Percentiles rank a stretch among this genome's conserved stretches.
Evolutionary conservation across 176 grass and related monocot species (phyloP).

Genomic region (Oryza brachyantha): DNA sequence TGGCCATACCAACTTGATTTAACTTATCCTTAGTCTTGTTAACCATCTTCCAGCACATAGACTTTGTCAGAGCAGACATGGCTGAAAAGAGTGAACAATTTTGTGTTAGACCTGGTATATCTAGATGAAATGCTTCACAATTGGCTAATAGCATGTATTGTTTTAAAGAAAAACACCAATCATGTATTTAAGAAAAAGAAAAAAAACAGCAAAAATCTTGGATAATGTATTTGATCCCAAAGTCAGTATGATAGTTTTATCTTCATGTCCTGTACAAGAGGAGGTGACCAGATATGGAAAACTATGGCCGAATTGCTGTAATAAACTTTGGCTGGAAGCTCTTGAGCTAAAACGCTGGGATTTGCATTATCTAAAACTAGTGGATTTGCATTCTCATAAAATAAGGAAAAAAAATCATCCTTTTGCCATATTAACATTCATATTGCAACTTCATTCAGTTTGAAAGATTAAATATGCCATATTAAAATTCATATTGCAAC

Average conservation of each 20-base stretch:
- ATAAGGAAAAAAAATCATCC: not conserved
- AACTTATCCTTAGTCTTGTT: conserved; percentile 71
- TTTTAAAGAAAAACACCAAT: too few species aligned
- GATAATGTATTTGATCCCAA: not conserved
- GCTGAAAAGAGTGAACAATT: conserved; percentile 40
- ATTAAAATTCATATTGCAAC: not conserved
- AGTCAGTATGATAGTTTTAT: not conserved
- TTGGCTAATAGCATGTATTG: not conserved
- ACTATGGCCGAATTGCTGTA: too few species aligned
- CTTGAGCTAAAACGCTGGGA: too few species aligned
- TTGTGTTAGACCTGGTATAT: conserved; percentile 9
- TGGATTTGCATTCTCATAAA: not conserved
- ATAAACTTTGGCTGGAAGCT: too few species aligned
- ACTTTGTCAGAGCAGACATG: conserved; percentile 82
- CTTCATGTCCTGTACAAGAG: not conserved
- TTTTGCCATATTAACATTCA: not conserved
- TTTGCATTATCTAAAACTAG: not conserved
- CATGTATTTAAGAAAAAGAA: too few species aligned
- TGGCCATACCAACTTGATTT: conserved; percentile 87
- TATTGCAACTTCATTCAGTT: not conserved
- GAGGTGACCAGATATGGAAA: not conserved
- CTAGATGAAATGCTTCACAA: not conserved
- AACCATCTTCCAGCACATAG: conserved; percentile 99
- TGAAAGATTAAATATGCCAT: conserved; percentile 9
- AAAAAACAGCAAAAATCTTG: too few species aligned